These are phyloP conservation scores for Tanacetum coccineum DNA, from an alignment of 129 eudicot genomes.

Conservation along the genomic window DNA sequence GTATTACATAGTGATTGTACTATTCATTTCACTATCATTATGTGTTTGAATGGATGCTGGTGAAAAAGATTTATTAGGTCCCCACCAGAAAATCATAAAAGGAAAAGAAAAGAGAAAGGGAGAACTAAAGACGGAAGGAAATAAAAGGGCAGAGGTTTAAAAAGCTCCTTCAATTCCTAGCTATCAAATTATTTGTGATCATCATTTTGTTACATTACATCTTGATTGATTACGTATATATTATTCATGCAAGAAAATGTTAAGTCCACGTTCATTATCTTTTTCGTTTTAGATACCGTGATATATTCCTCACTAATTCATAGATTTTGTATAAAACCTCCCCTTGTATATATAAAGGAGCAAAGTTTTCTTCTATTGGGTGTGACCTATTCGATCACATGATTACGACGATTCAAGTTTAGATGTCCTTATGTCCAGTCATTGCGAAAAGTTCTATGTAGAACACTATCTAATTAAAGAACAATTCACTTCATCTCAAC, in stretches of 20 bases:
- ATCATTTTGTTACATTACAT: conserved; percentile 15
- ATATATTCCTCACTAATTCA: no score
- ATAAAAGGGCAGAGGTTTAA: conserved; percentile 44
- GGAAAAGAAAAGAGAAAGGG: conserved; percentile 36
- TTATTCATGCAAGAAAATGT: conserved; percentile 15
- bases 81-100: conserved; percentile 49
- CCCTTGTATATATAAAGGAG: no score
- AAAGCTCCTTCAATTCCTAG: conserved; percentile 26
- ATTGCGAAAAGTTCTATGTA: no score
- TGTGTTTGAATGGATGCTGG: conserved; percentile 36
- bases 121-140: conserved; percentile 67
- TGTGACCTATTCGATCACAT: no score
- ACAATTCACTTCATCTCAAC: no score
- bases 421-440: no score
- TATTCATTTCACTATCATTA: conserved; percentile 54
- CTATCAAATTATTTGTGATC: conserved; percentile 11
- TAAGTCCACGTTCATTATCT: no score
- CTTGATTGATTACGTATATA: background rate
- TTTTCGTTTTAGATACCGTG: no score
- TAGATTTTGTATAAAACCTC: no score
- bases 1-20: conserved; percentile 23
- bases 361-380: no score
- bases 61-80: conserved; percentile 59
- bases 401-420: no score
- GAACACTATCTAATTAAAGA: no score